Base-by-base conservation (phyloP, 2,329 filamentous ascomycete species). In the Helotiales sp. region DNA sequence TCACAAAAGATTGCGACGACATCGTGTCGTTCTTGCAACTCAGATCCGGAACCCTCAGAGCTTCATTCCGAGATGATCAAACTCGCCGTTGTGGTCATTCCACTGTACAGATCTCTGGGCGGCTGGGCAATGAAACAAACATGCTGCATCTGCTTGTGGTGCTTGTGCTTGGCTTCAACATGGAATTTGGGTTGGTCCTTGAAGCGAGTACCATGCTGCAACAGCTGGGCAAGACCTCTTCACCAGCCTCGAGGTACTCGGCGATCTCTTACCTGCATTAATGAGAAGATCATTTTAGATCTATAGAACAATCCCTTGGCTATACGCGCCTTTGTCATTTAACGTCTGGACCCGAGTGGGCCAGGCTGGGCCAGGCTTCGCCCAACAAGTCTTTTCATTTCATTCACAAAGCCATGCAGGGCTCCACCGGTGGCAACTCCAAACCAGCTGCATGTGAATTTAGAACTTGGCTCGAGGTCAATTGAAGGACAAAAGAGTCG, bases 91-190 rank as follows among this genome's bases (percentile, higher is more conserved):
- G 30, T 13, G 20, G 20, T 8, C 54, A 32, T 26, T 57, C 32
- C 40, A 60, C 22, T 43, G 55, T 59, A n/a, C 22, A 40, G n/a
- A 59, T 59, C 37, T 60, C 57, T 43, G 34, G 57, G 57, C 57
- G 57, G 2, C 37, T 60, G 22, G 57, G 57, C 57, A 20, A 2
- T 60, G 57, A 60, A 60, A 60, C 57, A 45, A 60, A 60, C 22
- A 28, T 60, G 57, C 37, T 26, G 57, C 57, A 26, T 30, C 40
- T 47, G 26, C 57, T 47, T 47, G 40, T 30, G 28, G 7, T 60
- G 2, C 30, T 26, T 20, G 15, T 30, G 5, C 57, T 60, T 60
- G 57, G 57, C 57, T 47, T n/a, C 20, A 47, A 24, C 57, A 30
- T 45, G 55, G 55, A 43, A 28, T 40, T 28, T 43, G 54, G 40